Conservation (phyloP, 2,329 filamentous ascomycete species). For the Xylaria sp. region DNA sequence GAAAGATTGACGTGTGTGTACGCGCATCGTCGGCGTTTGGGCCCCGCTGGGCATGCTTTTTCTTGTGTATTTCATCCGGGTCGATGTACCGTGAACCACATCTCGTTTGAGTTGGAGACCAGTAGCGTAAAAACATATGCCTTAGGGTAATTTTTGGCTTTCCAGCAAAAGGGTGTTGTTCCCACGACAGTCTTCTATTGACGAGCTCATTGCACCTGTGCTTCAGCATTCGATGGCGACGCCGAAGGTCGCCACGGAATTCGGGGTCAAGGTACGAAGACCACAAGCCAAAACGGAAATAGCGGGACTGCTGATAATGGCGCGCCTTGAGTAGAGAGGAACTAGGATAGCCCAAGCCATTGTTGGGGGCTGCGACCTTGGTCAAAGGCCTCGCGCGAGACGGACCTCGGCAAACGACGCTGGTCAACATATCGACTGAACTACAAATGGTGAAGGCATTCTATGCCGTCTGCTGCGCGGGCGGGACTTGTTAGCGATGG, state of each 20-base stretch:
- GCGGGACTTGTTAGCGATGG: constrained; percentile 1
- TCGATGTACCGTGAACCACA: constrained; percentile 40
- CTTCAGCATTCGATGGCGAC: constrained; percentile 46
- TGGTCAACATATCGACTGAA: constrained; percentile 39
- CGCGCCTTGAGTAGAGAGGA: constrained; percentile 25
- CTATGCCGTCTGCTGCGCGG: constrained; percentile 13
- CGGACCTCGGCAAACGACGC: constrained; percentile 32
- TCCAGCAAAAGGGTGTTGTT: constrained; percentile 42
- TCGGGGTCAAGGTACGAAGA: constrained; percentile 46
- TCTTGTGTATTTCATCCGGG: constrained; percentile 40
- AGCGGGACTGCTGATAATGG: constrained; percentile 46
- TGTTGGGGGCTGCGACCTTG: constrained; percentile 17
- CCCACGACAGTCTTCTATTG: constrained; percentile 50
- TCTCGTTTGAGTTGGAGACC: constrained; percentile 36
- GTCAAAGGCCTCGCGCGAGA: constrained; percentile 33
- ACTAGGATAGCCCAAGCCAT: constrained; percentile 17
- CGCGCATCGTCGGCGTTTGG: constrained; percentile 39
- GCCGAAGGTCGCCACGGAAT: constrained; percentile 46
- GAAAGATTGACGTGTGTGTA: constrained; percentile 3
- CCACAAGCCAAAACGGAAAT: constrained; percentile 54
- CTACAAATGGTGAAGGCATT: constrained; percentile 14
- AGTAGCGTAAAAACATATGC: constrained; percentile 46
- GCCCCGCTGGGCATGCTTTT: constrained; percentile 38
- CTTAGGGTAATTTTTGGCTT: constrained; percentile 44
- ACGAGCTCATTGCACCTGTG: constrained; percentile 51